Base-by-base conservation (phyloP, 2,329 filamentous ascomycete species). In the Teratosphaeriaceae sp. region DNA sequence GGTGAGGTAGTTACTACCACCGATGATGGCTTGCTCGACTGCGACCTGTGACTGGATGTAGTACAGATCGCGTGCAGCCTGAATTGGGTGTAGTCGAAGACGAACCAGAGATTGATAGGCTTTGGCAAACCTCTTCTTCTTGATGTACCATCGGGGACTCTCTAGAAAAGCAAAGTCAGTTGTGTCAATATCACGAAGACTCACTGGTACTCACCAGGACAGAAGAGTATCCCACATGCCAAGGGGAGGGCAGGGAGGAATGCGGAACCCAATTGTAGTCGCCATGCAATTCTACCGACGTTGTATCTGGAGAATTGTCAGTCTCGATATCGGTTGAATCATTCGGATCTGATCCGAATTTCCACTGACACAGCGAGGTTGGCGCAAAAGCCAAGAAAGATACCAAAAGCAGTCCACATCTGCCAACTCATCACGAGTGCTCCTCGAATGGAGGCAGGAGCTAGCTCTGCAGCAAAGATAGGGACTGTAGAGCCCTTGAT, bases 1-100 rank as follows among this genome's bases (percentile, higher is more conserved):
- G 24, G 47, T 52, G 38, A 56, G 52, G 44, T 56, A 75, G 60
- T 56, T 68, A 37, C 61, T 61, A 7, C 65, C 65, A 13, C 65
- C 51, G 31, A 62, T 57, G 2, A 52, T 58, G 12, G 48, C 15
- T 7, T 7, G 6, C 22, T 42, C 39, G 19, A 23, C 15, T 7
- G 6, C 4, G 12, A 59, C 46, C 59, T 66, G 37, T 52, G 52
- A 51, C 60, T 63, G 42, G 61, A 64, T 33, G 49, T 78, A 78
- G 63, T 76, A 79, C 35, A 76, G 63, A 45, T 79, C 75, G 15
- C 75, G 64, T 1, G 73, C 73, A 1, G 75, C 75, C 49, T 76
- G 72, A 4, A 79, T 60, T 20, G 73, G 66, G 15, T 66, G 65
- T 36, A 66, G 65, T 3, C 75, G 70, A 6, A 79, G 59, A 3